Conservation (phyloP, 495 filamentous ascomycete species). For the Hypoxylon fuscum region DNA sequence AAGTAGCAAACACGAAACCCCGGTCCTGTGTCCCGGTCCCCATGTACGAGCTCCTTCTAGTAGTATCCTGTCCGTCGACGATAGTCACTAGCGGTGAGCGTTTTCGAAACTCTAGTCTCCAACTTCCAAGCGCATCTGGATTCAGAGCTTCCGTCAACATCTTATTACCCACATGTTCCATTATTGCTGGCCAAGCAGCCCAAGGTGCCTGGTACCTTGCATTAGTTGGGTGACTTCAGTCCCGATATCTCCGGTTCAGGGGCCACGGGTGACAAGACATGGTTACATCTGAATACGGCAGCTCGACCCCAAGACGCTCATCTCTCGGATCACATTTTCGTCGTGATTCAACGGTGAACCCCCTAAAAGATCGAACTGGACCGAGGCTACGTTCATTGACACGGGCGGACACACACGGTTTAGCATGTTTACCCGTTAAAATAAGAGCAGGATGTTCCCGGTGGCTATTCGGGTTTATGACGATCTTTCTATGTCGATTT, state of each 20-base stretch:
- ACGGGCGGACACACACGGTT: conserved; percentile 4
- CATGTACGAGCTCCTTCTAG: conserved; percentile 4
- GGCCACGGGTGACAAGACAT: conserved; percentile 19
- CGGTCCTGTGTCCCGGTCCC: background rate
- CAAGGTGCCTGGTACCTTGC: conserved; percentile 39
- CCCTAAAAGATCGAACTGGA: too few relatives aligned
- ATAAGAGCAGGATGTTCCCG: conserved; percentile 26
- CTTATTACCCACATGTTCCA: conserved; percentile 22
- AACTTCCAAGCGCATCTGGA: background rate
- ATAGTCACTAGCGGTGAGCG: conserved; percentile 22
- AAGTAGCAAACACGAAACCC: conserved; percentile 9
- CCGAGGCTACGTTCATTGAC: conserved; percentile 7
- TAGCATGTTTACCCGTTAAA: conserved; percentile 32
- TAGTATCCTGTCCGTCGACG: conserved; percentile 1
- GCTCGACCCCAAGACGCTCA: conserved; percentile 18
- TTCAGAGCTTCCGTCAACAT: conserved; percentile 9
- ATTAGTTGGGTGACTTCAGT: conserved; percentile 31
- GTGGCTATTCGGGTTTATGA: conserved; percentile 43
- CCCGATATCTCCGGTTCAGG: conserved; percentile 41
- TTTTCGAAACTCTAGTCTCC: background rate
- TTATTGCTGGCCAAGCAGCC: conserved; percentile 17
- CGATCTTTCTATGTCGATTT: conserved; percentile 31
- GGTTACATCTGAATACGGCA: conserved; percentile 31
- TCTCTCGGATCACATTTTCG: conserved; percentile 19
- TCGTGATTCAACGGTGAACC: too few relatives aligned